Percentiles rank a stretch among this genome's conserved stretches.
phyloP scores from a whole-genome alignment of 371 early-diverging fungal genomes.

The Rhizomucor pusillus region DNA sequence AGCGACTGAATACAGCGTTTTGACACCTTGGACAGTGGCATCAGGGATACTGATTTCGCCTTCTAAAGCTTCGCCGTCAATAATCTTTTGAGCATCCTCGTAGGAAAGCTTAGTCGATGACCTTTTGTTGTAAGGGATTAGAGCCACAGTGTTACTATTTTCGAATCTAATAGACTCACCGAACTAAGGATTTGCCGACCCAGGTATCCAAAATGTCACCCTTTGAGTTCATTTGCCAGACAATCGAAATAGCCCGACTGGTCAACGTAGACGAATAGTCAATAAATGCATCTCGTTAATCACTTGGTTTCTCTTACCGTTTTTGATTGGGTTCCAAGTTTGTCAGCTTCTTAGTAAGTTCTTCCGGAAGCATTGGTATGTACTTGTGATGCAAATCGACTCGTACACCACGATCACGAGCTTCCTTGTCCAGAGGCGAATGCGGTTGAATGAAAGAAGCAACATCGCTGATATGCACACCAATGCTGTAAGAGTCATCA shows the following conservation, averaged over 20 bases:
- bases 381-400: constrained; percentile 87
- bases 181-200: constrained; percentile 80
- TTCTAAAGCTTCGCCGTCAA: constrained; percentile 45
- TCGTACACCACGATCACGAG: constrained; percentile 85
- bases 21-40: constrained; percentile 50
- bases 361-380: constrained; percentile 96
- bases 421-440: constrained; percentile 88
- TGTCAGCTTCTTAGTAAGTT: constrained; percentile 75
- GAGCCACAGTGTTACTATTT: not conserved
- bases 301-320: constrained; percentile 14
- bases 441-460: constrained; percentile 87
- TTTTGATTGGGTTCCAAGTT: constrained; percentile 23
- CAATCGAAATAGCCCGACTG: constrained; percentile 81
- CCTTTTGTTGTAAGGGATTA: constrained; percentile 8
- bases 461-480: constrained; percentile 98
- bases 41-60: constrained; percentile 12
- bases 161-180: constrained; percentile 17
- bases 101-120: constrained; percentile 71
- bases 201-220: constrained; percentile 61
- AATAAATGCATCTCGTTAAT: not conserved
- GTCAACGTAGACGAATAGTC: not conserved
- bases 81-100: constrained; percentile 82
- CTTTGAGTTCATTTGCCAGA: constrained; percentile 75
- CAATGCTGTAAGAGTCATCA: constrained; percentile 75
- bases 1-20: constrained; percentile 72